A percentile compares a stretch with the other conserved stretches of the same genome.
Evolutionary conservation across 148 eudicot genomes (phyloP).

Genomic region (Chenopodium berlandieri): DNA sequence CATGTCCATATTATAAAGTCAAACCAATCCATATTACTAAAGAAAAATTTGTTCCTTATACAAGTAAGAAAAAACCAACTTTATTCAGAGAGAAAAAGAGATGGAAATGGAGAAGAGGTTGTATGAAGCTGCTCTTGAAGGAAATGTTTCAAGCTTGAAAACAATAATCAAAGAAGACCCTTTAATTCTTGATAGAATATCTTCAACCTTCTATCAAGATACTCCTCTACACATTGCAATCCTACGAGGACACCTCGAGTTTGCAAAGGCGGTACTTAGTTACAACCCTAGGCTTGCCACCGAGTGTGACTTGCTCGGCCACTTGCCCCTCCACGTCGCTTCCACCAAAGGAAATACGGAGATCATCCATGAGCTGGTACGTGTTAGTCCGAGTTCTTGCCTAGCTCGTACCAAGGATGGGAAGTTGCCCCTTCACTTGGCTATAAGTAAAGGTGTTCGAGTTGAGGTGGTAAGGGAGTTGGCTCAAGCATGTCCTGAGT

Average conservation of each 20-base stretch:
- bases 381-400: slow-evolving; percentile 2
- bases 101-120: slow-evolving; percentile 20
- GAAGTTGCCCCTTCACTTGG: slow-evolving; percentile 32
- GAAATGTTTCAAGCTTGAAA: slow-evolving; percentile 18
- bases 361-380: slow-evolving; percentile 22
- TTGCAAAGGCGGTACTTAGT: slow-evolving; percentile 20
- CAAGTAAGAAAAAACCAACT: neutral
- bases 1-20: neutral
- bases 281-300: slow-evolving; percentile 26
- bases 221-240: slow-evolving; percentile 34
- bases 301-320: slow-evolving; percentile 32
- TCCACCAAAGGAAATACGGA: slow-evolving; percentile 24
- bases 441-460: slow-evolving; percentile 24
- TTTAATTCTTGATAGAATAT: slow-evolving; percentile 30
- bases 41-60: neutral
- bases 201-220: slow-evolving; percentile 11
- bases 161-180: slow-evolving; percentile 31
- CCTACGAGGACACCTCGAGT: slow-evolving; percentile 33
- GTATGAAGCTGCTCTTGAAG: slow-evolving; percentile 32
- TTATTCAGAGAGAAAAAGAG: neutral
- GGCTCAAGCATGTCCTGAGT: slow-evolving; percentile 30
- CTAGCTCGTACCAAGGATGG: slow-evolving; percentile 23
- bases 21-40: neutral
- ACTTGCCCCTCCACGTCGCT: slow-evolving; percentile 37
- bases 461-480: slow-evolving; percentile 32